Percentiles rank a stretch among this genome's conserved stretches.
Evolutionary conservation across 2,329 filamentous ascomycete genomes (phyloP).

Genomic region (Fusarium devonianum): DNA sequence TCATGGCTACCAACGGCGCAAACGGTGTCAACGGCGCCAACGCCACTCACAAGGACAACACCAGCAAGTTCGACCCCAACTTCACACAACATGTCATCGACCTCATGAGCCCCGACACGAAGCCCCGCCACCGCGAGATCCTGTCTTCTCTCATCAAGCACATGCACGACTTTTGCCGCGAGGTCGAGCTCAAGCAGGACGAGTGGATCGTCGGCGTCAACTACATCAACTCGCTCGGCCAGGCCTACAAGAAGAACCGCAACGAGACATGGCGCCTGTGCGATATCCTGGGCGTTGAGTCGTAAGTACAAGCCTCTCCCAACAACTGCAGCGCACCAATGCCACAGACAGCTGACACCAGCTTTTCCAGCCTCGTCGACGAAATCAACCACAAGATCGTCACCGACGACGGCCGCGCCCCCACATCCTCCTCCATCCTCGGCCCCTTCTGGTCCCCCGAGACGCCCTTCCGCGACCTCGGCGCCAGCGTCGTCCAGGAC

Average conservation of each 20-base stretch:
- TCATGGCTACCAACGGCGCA: conserved; percentile 33
- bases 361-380: conserved; percentile 15
- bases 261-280: conserved; percentile 79
- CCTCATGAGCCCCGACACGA: conserved; percentile 73
- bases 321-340: too few relatives aligned
- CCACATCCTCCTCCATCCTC: conserved; percentile 79
- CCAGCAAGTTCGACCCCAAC: conserved; percentile 70
- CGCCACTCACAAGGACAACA: conserved; percentile 6
- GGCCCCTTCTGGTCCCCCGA: conserved; percentile 81
- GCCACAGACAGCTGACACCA: background rate
- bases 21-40: conserved; percentile 20
- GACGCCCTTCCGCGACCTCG: conserved; percentile 74
- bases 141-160: conserved; percentile 71
- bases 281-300: conserved; percentile 77
- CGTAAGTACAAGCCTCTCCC: too few relatives aligned
- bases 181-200: conserved; percentile 77
- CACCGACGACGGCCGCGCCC: conserved; percentile 66
- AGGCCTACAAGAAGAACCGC: conserved; percentile 70
- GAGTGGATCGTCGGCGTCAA: conserved; percentile 80
- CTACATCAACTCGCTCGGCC: conserved; percentile 77
- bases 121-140: conserved; percentile 69
- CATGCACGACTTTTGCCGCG: conserved; percentile 80
- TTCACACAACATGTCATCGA: conserved; percentile 79
- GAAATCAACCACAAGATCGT: conserved; percentile 71
- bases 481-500: conserved; percentile 71